phyloP scores from a whole-genome alignment of 2,329 filamentous ascomycete species.

The Pseudohalonectria lignicola region DNA sequence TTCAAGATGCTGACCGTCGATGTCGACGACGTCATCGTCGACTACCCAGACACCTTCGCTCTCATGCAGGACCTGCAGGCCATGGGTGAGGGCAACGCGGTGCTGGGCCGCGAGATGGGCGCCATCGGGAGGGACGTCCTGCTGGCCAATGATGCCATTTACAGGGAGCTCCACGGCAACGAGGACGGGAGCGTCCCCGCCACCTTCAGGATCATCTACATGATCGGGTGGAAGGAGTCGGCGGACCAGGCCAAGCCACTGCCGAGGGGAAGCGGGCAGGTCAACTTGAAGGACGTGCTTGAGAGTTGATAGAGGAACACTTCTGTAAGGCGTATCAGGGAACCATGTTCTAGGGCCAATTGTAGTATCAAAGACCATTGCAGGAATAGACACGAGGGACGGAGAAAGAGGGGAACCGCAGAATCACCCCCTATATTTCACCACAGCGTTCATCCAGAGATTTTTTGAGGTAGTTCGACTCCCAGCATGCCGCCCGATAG shows the following conservation, averaged over 20 bases:
- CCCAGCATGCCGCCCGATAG: no score
- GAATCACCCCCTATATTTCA: no score
- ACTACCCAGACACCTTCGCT: constrained; percentile 82
- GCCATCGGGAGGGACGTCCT: constrained; percentile 72
- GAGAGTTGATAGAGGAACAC: constrained; percentile 30
- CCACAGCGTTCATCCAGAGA: no score
- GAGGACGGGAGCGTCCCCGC: constrained; percentile 68
- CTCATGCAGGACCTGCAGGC: constrained; percentile 90
- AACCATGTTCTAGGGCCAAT: no score
- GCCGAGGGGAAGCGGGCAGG: constrained; percentile 69
- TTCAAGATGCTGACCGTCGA: constrained; percentile 97
- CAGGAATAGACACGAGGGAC: no score
- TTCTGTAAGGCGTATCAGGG: no score
- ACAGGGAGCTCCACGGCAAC: constrained; percentile 77
- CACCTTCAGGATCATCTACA: constrained; percentile 91
- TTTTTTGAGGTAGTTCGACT: no score
- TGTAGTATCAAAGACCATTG: no score
- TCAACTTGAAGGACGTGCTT: constrained; percentile 78
- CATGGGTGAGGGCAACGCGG: constrained; percentile 92
- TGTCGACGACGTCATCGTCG: constrained; percentile 92
- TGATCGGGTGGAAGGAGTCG: constrained; percentile 96
- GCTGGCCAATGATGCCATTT: constrained; percentile 80
- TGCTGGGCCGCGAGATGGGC: constrained; percentile 73
- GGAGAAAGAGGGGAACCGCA: no score
- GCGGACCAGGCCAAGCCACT: constrained; percentile 70